These are phyloP conservation scores for Brachypodium distachyon DNA, from an alignment of 202 grass and related monocot species.

Conservation along the genomic window DNA sequence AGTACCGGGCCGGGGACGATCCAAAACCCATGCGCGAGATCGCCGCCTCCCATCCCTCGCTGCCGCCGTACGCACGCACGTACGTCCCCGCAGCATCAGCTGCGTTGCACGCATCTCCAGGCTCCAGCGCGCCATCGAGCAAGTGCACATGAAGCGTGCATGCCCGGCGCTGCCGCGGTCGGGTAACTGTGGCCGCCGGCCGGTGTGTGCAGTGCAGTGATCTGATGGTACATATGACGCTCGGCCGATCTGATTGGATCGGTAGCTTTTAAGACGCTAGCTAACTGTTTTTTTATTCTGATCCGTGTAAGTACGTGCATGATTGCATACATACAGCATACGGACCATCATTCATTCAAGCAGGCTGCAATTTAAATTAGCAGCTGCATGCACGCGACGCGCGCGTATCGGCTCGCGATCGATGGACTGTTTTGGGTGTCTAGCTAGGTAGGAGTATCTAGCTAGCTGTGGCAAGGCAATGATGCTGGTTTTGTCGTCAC, in stretches of 20 bases:
- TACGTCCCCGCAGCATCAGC: no score
- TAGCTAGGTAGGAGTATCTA: not conserved
- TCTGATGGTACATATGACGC: no score
- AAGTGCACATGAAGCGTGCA: no score
- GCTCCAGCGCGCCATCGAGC: no score
- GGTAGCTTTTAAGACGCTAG: not conserved
- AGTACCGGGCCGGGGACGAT: no score
- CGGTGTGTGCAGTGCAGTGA: not conserved
- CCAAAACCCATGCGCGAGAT: not conserved
- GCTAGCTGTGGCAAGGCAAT: not conserved
- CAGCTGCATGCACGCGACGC: not conserved
- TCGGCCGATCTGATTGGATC: constrained; percentile 20
- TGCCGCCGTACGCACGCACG: no score
- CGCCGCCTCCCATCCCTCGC: constrained; percentile 19
- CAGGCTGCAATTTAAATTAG: not conserved
- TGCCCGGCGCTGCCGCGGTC: not conserved
- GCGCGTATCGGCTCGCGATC: not conserved
- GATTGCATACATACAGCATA: not conserved
- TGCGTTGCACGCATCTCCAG: no score
- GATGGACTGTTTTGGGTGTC: not conserved
- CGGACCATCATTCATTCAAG: not conserved
- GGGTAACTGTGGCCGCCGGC: no score
- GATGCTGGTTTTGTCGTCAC: not conserved
- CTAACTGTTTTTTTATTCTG: not conserved
- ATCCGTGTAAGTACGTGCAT: not conserved